Base-by-base conservation (phyloP, 1,284 basidiomycete species). In the Ceratobasidium sp. region DNA sequence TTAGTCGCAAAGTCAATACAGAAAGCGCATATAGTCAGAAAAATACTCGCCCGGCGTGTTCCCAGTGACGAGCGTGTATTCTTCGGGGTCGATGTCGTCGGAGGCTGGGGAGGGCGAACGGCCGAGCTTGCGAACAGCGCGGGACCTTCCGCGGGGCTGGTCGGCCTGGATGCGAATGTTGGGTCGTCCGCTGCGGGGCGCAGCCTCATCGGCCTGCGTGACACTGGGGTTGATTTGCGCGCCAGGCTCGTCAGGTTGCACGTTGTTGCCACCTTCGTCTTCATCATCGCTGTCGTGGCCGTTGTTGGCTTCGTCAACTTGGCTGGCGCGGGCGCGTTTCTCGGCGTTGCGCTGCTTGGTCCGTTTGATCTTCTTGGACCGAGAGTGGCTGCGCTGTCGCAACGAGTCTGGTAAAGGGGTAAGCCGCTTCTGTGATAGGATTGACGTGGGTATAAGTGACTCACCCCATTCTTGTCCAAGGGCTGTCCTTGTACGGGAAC, bases 41-140 rank as follows among this genome's bases (percentile, higher is more conserved):
- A 7, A 26, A 7, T 17, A 62, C 61, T 33, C 15, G 42, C 61
- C 61, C 7, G 38, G 61, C 38, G 61, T 62, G 13, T 62, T 12
- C 13, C 61, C 61, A 15, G 61, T 62, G 12, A 42, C 33, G 17
- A 62, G 28, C 7, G 38, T 38, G n/a, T 40, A 38, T 7, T 65
- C 64, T n/a, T 65, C 40, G 44, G 64, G 46, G 26, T 44, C 64
- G 44, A 44, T 6, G 44, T 65, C 64, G 64, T 12, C 46, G 46
- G 42, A 40, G 12, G 20, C 64, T 23, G 64, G 64, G n/a, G 64
- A 23, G 7, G 64, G 64, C 42, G 64, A 65, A 48, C 64, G 64
- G 57, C 23, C n/a, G 57, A 15, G 57, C 10, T 59, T 26, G 33
- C 57, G 57, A 13, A 17, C 23, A 38, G 57, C 28, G 57, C 15